Conservation (phyloP, 805 yeast species). For the Candida anglica region DNA sequence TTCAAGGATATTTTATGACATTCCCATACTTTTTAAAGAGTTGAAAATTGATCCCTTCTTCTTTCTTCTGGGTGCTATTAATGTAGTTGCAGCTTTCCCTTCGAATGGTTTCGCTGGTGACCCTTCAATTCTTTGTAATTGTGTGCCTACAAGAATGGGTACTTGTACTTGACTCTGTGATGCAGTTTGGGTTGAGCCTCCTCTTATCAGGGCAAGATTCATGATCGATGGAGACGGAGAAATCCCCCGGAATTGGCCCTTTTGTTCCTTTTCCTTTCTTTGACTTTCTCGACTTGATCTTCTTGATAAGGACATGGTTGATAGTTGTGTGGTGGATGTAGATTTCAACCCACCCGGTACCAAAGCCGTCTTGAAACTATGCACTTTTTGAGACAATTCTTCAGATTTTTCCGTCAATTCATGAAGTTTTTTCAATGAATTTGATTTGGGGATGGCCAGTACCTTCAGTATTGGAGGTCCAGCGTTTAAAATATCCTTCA, state of each 20-base stretch:
- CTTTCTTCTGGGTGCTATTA: background rate
- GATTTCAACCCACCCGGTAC: slow-evolving; percentile 13
- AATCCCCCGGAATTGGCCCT: slow-evolving; percentile 3
- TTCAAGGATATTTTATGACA: too few relatives aligned
- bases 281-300: background rate
- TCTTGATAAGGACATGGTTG: slow-evolving; percentile 6
- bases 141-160: too few relatives aligned
- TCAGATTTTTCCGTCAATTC: slow-evolving; percentile 21
- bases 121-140: slow-evolving; percentile 6
- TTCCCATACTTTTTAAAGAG: slow-evolving; percentile 1
- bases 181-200: background rate
- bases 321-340: slow-evolving; percentile 15
- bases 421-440: slow-evolving; percentile 27
- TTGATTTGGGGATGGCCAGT: slow-evolving; percentile 17
- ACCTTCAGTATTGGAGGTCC: slow-evolving; percentile 4
- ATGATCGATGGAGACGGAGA: slow-evolving; percentile 8
- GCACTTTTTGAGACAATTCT: slow-evolving; percentile 8
- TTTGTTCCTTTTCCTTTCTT: slow-evolving; percentile 1
- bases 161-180: too few relatives aligned
- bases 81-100: background rate
- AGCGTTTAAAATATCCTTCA: slow-evolving; percentile 8
- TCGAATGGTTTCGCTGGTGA: slow-evolving; percentile 2
- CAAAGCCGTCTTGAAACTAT: slow-evolving; percentile 4
- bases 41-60: slow-evolving; percentile 2
- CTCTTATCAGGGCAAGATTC: slow-evolving; percentile 5